These are phyloP conservation scores for Mallotus japonicus DNA, from an alignment of 441 rosid species.

Conservation along the genomic window DNA sequence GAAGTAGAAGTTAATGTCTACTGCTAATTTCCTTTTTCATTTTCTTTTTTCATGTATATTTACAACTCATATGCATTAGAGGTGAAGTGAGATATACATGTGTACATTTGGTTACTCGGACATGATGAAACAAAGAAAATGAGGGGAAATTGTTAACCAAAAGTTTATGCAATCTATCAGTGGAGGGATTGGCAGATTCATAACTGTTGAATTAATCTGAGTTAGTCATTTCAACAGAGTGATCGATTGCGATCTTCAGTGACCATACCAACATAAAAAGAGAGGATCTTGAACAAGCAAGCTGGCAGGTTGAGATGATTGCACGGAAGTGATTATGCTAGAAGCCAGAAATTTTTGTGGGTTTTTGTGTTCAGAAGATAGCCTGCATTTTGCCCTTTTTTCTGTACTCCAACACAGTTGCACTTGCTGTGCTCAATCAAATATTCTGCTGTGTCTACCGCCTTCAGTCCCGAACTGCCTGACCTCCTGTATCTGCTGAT, in stretches of 20 bases:
- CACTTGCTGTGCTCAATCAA: constrained; percentile 79
- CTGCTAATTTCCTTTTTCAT: background rate
- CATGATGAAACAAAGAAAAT: background rate
- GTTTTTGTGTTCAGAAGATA: constrained; percentile 85
- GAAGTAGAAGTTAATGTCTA: background rate
- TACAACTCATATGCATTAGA: constrained; percentile 11
- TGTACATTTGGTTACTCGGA: constrained; percentile 5
- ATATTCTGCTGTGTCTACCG: constrained; percentile 69
- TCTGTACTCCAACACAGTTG: constrained; percentile 80
- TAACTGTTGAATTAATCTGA: constrained; percentile 5
- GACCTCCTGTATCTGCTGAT: constrained; percentile 41
- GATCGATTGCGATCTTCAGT: background rate
- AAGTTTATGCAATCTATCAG: background rate
- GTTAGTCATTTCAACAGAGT: background rate
- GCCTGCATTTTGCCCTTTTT: constrained; percentile 79
- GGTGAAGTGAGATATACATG: background rate
- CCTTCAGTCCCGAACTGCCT: constrained; percentile 56
- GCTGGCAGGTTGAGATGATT: constrained; percentile 3
- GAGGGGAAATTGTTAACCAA: background rate
- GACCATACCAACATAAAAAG: background rate
- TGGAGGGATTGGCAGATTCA: background rate
- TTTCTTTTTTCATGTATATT: constrained; percentile 5
- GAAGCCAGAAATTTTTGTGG: constrained; percentile 85
- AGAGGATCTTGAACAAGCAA: background rate
- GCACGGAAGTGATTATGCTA: constrained; percentile 43